Percentiles rank a stretch among this genome's conserved stretches.
Conservation (phyloP, 2,329 filamentous ascomycete species). For the Trichoderma gracile region DNA sequence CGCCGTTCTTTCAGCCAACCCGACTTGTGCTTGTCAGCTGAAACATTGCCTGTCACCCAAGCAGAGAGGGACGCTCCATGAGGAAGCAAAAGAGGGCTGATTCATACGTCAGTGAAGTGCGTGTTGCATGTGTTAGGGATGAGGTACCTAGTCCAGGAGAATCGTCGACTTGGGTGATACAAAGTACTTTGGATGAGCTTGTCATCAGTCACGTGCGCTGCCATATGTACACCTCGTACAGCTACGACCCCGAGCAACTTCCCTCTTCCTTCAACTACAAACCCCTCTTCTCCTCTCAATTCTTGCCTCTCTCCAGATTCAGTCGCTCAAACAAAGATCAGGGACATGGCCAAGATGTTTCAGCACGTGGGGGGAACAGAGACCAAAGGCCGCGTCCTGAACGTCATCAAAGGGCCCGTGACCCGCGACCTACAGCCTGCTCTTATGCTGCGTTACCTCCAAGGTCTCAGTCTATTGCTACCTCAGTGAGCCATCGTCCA, state of each 20-base stretch:
- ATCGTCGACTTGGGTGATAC: not conserved
- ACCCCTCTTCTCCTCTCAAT: not conserved
- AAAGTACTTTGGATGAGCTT: not conserved
- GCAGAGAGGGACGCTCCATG: not conserved
- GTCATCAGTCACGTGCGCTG: conserved; percentile 7
- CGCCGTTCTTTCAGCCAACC: conserved; percentile 10
- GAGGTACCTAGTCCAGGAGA: too few species aligned
- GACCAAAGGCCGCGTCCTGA: not conserved
- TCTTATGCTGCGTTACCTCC: conserved; percentile 9
- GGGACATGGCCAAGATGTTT: too few species aligned
- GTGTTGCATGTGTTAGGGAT: not conserved
- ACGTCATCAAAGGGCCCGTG: not conserved
- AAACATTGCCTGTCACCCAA: conserved; percentile 3
- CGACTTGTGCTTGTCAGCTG: not conserved
- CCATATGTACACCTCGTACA: not conserved
- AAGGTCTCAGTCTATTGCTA: conserved; percentile 9
- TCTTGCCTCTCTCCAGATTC: too few species aligned
- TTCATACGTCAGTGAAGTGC: not conserved
- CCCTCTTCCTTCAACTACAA: not conserved
- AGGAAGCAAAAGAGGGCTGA: not conserved
- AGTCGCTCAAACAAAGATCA: too few species aligned
- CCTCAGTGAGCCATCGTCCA: conserved; percentile 5
- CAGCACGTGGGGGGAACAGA: not conserved
- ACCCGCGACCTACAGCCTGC: not conserved
- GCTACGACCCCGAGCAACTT: not conserved